Evolutionary conservation across 768 basidiomycete species (phyloP).

Genomic region (Agaricus sinodeliciosus): DNA sequence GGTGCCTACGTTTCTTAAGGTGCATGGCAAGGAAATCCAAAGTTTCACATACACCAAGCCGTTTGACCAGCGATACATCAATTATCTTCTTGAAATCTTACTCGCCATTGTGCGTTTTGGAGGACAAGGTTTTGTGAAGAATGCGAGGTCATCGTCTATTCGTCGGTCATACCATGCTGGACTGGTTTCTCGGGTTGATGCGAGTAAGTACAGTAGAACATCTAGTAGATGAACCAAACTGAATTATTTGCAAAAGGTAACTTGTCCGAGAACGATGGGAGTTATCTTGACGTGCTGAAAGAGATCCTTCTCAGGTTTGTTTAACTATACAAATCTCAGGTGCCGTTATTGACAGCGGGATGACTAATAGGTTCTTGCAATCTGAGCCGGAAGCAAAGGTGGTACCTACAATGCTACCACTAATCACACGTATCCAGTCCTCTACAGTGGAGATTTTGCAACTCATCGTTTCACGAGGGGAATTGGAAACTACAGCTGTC

Average conservation of each 20-base stretch:
- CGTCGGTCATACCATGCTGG: constrained; percentile 59
- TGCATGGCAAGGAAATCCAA: constrained; percentile 61
- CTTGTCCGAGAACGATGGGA: constrained; percentile 44
- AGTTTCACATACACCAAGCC: constrained; percentile 64
- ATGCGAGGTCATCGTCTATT: constrained; percentile 57
- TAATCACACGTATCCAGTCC: constrained; percentile 65
- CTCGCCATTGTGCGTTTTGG: constrained; percentile 79
- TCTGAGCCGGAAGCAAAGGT: constrained; percentile 61
- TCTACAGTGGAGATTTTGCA: constrained; percentile 79
- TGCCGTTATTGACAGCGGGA: constrained; percentile 1
- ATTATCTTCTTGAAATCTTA: constrained; percentile 72
- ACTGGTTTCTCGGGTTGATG: constrained; percentile 54
- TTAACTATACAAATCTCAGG: background rate
- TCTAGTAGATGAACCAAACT: background rate
- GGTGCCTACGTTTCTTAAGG: constrained; percentile 37
- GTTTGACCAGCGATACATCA: constrained; percentile 70
- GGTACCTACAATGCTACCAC: constrained; percentile 45
- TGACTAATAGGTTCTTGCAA: constrained; percentile 53
- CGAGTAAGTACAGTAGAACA: constrained; percentile 33
- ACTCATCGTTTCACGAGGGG: constrained; percentile 73
- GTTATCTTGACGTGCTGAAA: constrained; percentile 72
- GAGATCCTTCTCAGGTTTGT: constrained; percentile 68
- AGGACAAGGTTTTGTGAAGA: constrained; percentile 80
- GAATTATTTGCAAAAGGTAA: constrained; percentile 21
- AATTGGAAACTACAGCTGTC: constrained; percentile 54